Evolutionary conservation across 1,139 yeast species (phyloP).

Genomic region (Saccharomycopsis crataegensis): DNA sequence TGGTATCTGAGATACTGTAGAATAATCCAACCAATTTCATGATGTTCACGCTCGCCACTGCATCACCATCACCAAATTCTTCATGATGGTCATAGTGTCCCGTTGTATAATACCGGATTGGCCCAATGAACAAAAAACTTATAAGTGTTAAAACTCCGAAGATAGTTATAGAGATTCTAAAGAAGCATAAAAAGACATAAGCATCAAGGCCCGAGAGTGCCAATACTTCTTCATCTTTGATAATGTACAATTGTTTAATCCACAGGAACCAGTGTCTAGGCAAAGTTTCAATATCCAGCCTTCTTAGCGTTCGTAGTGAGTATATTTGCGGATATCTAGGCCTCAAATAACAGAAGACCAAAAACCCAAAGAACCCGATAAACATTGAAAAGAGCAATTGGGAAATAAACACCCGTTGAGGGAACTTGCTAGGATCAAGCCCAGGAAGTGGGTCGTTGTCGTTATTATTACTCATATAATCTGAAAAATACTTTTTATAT

Average conservation of each 20-base stretch:
- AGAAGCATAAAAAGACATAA: conserved; percentile 70
- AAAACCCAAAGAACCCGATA: conserved; percentile 27
- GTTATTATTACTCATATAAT: neutral
- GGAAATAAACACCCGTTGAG: conserved; percentile 18
- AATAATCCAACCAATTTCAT: neutral
- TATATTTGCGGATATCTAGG: conserved; percentile 46
- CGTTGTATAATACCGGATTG: conserved; percentile 60
- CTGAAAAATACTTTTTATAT: neutral
- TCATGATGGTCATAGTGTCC: conserved; percentile 48
- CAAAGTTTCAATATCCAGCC: conserved; percentile 34
- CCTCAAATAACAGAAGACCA: conserved; percentile 37
- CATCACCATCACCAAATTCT: neutral
- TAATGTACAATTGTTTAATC: conserved; percentile 57
- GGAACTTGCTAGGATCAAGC: conserved; percentile 20
- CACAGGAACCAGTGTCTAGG: conserved; percentile 63
- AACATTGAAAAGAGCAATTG: conserved; percentile 16
- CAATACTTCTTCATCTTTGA: conserved; percentile 69
- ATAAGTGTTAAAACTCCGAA: conserved; percentile 45
- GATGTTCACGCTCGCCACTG: neutral
- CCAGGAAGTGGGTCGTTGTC: conserved; percentile 17
- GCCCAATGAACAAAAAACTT: conserved; percentile 56
- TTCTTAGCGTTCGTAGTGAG: conserved; percentile 41
- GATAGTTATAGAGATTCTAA: conserved; percentile 62
- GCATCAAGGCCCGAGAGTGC: conserved; percentile 94
- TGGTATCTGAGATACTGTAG: neutral